phyloP scores from a whole-genome alignment of 2,329 filamentous ascomycete species.

The Coniochaeta sp. region DNA sequence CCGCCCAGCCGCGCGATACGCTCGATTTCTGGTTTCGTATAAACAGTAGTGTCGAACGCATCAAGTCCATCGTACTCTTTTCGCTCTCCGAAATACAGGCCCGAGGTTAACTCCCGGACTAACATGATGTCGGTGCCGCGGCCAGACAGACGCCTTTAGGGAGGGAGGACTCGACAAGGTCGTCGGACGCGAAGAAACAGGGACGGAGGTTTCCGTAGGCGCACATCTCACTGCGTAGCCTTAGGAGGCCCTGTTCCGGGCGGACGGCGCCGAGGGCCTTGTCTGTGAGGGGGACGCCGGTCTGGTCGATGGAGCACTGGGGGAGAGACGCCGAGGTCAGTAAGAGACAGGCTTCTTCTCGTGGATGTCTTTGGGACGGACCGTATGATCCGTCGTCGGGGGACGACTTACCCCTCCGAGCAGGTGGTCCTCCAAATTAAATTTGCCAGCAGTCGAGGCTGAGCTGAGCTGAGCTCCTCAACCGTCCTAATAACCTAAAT shows the following conservation, averaged over 20 bases:
- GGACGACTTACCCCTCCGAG: slow-evolving; percentile 73
- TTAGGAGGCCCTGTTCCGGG: slow-evolving; percentile 86
- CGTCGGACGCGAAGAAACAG: slow-evolving; percentile 89
- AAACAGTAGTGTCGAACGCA: slow-evolving; percentile 81
- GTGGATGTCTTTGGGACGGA: background rate
- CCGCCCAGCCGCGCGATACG: slow-evolving; percentile 77
- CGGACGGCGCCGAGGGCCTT: slow-evolving; percentile 76
- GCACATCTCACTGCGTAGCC: slow-evolving; percentile 84
- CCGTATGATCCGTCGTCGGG: slow-evolving; percentile 4
- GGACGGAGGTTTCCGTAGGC: slow-evolving; percentile 94
- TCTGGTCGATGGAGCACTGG: slow-evolving; percentile 81
- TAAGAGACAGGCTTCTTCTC: background rate
- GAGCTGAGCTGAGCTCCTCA: slow-evolving; percentile 62
- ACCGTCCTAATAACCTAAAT: slow-evolving; percentile 69
- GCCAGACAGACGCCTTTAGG: slow-evolving; percentile 78
- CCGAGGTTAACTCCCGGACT: slow-evolving; percentile 84
- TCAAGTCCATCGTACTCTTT: slow-evolving; percentile 71
- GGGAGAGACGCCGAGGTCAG: background rate
- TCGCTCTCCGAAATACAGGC: slow-evolving; percentile 91
- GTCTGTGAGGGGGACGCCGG: slow-evolving; percentile 72
- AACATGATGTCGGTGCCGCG: slow-evolving; percentile 86
- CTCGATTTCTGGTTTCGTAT: slow-evolving; percentile 79
- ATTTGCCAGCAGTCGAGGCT: slow-evolving; percentile 64
- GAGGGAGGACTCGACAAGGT: slow-evolving; percentile 79
- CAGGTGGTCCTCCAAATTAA: slow-evolving; percentile 85